Evolutionary conservation across 2,329 filamentous ascomycete species (phyloP).

Genomic region (Penicillium vulpinum): DNA sequence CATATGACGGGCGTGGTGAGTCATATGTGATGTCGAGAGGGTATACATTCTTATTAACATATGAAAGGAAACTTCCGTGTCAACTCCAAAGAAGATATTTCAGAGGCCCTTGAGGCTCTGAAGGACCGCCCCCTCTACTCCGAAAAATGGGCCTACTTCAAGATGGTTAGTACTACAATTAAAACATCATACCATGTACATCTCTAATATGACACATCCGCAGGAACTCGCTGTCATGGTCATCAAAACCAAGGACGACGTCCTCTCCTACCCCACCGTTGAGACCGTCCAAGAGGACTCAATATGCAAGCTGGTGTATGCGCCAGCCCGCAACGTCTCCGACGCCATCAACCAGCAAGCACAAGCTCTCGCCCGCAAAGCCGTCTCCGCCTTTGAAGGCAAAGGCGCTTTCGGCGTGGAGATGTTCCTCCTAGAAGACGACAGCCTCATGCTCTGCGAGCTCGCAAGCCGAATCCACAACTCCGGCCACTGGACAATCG

Average conservation of each 20-base stretch:
- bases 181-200: background rate
- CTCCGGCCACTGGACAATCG: slow-evolving; percentile 93
- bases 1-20: slow-evolving; percentile 84
- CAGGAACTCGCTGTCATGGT: slow-evolving; percentile 90
- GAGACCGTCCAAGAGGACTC: slow-evolving; percentile 95
- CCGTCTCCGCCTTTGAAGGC: slow-evolving; percentile 77
- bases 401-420: slow-evolving; percentile 95
- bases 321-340: slow-evolving; percentile 73
- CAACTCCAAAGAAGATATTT: slow-evolving; percentile 59
- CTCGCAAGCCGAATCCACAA: slow-evolving; percentile 84
- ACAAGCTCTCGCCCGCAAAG: slow-evolving; percentile 73
- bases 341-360: slow-evolving; percentile 63
- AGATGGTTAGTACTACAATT: slow-evolving; percentile 49
- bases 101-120: slow-evolving; percentile 68
- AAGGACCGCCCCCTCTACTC: slow-evolving; percentile 74
- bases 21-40: background rate
- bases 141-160: slow-evolving; percentile 85
- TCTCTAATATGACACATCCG: slow-evolving; percentile 4
- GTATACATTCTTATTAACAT: slow-evolving; percentile 7
- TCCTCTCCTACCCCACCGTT: slow-evolving; percentile 79
- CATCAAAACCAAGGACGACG: slow-evolving; percentile 75
- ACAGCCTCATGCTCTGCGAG: slow-evolving; percentile 77
- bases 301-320: slow-evolving; percentile 90
- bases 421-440: slow-evolving; percentile 81
- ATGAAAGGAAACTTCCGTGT: slow-evolving; percentile 64